Evolutionary conservation across 768 basidiomycete species (phyloP), one percentile per base, ranked within the genome.

Genomic region (Gyrodon lividus): DNA sequence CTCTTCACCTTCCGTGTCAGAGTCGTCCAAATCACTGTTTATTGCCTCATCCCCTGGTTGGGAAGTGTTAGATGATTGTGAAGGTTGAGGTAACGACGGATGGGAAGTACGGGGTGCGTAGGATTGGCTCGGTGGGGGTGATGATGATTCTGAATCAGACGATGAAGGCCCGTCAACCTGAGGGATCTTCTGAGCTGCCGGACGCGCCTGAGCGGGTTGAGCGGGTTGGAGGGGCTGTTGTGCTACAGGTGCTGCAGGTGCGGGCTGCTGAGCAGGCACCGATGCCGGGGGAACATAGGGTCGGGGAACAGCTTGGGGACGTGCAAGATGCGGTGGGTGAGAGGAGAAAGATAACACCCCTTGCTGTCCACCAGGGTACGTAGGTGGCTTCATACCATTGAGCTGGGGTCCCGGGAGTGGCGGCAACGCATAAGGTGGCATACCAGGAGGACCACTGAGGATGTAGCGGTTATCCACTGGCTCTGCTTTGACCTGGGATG

Each of bases 11-110:
- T 92, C 89, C 6, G 89, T 88, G 56, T 97, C 95, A 0, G 90
- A 90, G 65, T 98, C 95, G 71, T 99, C 97, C 40, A 99, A 72
- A 63, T 99, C 97, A 49, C 92, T 96, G 62, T 95, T 96, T 68
- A 99, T 98, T 14, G 87, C 89, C 64, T 99, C 96, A 26, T 88
- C 88, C 23, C 72, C 76, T 2, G 63, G 67, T 26, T 72, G 68
- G 20, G 70, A 59, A 12, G 74, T 59, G 13, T 73, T 58, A 10
- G 76, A 66, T 39, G 52, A 59, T 54, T 74, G 73, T 5, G 80
- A 55, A 1, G 76, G 75, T 62, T 87, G 87, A n/a, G 87, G 88
- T 26, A 89, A 68, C 13, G 87, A 90, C 0, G 87, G 89, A 59
- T 89, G 88, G 22, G 81, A 77, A 5, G 88, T 66, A 26, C 84